These are phyloP conservation scores for Aureobasidium leucospermi DNA, from an alignment of 2,329 filamentous ascomycete genomes.

Conservation along the genomic window DNA sequence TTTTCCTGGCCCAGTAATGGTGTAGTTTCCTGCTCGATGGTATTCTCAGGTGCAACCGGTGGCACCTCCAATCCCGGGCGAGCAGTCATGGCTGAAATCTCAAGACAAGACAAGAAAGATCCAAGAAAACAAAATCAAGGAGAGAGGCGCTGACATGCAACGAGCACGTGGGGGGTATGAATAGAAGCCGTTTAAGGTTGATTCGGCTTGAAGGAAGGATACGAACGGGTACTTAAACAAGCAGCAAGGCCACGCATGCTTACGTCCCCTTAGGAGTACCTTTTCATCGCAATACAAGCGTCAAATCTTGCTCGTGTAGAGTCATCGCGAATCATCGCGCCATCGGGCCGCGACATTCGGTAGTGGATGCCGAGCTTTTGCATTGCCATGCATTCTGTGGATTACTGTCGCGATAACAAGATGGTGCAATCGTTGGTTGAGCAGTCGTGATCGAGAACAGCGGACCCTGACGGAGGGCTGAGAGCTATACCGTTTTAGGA, in stretches of 20 bases:
- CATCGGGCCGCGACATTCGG: neutral
- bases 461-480: neutral
- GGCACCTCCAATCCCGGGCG: neutral
- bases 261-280: neutral
- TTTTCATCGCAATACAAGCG: neutral
- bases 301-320: neutral
- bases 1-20: neutral
- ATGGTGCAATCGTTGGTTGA: slow-evolving; percentile 11
- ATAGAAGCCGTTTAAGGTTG: neutral
- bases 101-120: neutral
- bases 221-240: neutral
- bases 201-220: neutral
- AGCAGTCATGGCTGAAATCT: neutral
- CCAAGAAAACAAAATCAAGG: neutral
- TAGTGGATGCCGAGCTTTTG: neutral
- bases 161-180: neutral
- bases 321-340: neutral
- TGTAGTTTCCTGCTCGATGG: neutral
- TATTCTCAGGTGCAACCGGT: neutral
- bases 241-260: slow-evolving; percentile 6
- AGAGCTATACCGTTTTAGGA: neutral
- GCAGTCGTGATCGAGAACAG: slow-evolving; percentile 10
- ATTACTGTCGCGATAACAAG: neutral
- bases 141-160: neutral
- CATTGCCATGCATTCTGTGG: neutral